phyloP scores from a whole-genome alignment of 257 asterid species.

The Gentiana dahurica region DNA sequence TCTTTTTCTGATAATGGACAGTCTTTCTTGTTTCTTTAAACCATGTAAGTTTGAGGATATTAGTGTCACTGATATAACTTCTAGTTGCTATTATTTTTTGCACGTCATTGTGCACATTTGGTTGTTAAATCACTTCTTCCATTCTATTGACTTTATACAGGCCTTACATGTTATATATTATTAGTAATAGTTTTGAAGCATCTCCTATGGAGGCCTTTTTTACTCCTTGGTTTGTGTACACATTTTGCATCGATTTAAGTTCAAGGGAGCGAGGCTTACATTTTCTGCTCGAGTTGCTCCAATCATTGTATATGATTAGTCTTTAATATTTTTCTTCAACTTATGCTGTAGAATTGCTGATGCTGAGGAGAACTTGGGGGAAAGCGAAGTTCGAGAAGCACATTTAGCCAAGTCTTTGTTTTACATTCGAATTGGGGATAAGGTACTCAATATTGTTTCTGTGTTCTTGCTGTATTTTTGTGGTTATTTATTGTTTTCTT shows the following conservation, averaged over 20 bases:
- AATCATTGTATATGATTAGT: background rate
- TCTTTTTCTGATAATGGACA: too few species aligned
- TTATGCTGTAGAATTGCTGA: conserved; percentile 62
- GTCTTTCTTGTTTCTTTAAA: too few species aligned
- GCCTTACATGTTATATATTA: too few species aligned
- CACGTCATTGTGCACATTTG: too few species aligned
- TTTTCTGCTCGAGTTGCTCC: background rate
- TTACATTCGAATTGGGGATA: conserved; percentile 64
- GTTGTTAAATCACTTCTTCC: too few species aligned
- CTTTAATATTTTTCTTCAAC: conserved; percentile 6
- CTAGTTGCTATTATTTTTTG: too few species aligned
- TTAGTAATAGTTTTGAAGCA: too few species aligned
- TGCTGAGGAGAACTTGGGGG: conserved; percentile 93
- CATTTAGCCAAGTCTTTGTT: conserved; percentile 81
- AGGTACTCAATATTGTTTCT: conserved; percentile 27
- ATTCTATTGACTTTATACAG: too few species aligned
- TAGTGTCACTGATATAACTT: too few species aligned
- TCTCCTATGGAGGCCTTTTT: too few species aligned
- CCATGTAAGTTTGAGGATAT: background rate
- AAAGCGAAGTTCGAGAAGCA: conserved; percentile 95
- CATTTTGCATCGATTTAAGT: background rate
- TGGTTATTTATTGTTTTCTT: background rate
- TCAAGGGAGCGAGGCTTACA: too few species aligned
- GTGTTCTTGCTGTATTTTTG: background rate
- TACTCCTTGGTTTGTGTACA: background rate